These are phyloP conservation scores for Blastocystis sp. DNA, from an alignment of 352 stramenopile genomes.

Conservation along the genomic window DNA sequence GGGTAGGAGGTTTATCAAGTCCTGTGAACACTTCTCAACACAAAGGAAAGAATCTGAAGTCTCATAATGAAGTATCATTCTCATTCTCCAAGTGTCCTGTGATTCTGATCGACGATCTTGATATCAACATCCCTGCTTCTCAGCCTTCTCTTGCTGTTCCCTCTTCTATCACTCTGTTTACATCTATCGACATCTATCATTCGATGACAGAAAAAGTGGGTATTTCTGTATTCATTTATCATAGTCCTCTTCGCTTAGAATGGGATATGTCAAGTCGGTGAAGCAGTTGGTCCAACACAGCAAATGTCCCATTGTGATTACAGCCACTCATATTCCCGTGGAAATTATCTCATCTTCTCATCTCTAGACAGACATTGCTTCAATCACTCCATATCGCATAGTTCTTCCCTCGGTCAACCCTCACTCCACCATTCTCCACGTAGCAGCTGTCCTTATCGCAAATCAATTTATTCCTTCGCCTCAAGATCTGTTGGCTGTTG, in stretches of 20 bases:
- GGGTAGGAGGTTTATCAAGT: neutral
- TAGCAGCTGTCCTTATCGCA: neutral
- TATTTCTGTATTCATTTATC: neutral
- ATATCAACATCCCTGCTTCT: neutral
- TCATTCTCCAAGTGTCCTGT: neutral
- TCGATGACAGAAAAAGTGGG: neutral
- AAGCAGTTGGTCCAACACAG: slow-evolving; percentile 6
- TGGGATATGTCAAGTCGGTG: slow-evolving; percentile 1
- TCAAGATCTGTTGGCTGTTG: neutral
- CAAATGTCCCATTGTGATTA: slow-evolving; percentile 24
- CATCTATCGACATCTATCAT: neutral
- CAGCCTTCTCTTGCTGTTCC: neutral
- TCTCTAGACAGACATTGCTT: neutral
- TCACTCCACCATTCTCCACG: neutral
- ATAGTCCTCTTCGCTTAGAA: neutral
- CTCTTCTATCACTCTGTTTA: neutral
- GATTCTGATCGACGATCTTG: slow-evolving; percentile 33
- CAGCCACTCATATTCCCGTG: neutral
- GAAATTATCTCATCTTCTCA: neutral
- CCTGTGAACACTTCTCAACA: neutral
- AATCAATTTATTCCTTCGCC: neutral
- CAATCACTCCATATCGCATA: neutral
- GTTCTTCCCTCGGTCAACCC: neutral
- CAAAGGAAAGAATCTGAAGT: neutral
- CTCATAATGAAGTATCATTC: neutral